Evolutionary conservation across 2,329 filamentous ascomycete genomes (phyloP).

Genomic region (Tympanopsis confertula): DNA sequence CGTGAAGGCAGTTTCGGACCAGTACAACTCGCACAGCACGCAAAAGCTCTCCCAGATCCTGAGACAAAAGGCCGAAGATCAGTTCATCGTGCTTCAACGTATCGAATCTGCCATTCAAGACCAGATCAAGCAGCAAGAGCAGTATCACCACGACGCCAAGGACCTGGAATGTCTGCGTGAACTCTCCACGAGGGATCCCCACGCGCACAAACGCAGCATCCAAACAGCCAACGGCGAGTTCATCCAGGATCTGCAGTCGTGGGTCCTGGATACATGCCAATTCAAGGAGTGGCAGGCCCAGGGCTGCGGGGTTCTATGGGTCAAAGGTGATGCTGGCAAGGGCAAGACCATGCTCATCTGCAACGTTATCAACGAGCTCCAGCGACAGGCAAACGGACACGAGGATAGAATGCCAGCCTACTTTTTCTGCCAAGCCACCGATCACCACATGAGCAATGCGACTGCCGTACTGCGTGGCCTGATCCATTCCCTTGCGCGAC

Average conservation of each 20-base stretch:
- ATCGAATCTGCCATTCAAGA: constrained; percentile 2
- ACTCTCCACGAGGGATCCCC: constrained; percentile 2
- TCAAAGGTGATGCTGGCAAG: constrained; percentile 28
- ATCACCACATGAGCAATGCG: background rate
- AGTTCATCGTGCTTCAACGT: constrained; percentile 1
- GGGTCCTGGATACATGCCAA: constrained; percentile 3
- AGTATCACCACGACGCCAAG: constrained; percentile 1
- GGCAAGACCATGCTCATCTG: constrained; percentile 27
- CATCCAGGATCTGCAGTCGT: constrained; percentile 3
- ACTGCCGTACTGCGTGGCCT: background rate
- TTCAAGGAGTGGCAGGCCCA: constrained; percentile 1
- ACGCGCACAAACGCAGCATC: constrained; percentile 3
- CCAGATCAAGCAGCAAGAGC: constrained; percentile 3
- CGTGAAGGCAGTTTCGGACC: constrained; percentile 4
- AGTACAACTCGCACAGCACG: too few relatives aligned
- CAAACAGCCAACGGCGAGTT: constrained; percentile 4
- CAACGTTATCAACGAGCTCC: constrained; percentile 1
- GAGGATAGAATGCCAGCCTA: background rate
- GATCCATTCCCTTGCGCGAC: background rate
- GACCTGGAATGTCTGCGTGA: constrained; percentile 2
- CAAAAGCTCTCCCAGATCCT: background rate
- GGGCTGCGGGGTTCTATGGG: constrained; percentile 2
- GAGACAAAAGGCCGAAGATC: constrained; percentile 1
- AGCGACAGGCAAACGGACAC: background rate
- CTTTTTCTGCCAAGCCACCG: background rate